Base-by-base conservation (phyloP, 176 grass and related monocot species). In the Hordeum marinum region DNA sequence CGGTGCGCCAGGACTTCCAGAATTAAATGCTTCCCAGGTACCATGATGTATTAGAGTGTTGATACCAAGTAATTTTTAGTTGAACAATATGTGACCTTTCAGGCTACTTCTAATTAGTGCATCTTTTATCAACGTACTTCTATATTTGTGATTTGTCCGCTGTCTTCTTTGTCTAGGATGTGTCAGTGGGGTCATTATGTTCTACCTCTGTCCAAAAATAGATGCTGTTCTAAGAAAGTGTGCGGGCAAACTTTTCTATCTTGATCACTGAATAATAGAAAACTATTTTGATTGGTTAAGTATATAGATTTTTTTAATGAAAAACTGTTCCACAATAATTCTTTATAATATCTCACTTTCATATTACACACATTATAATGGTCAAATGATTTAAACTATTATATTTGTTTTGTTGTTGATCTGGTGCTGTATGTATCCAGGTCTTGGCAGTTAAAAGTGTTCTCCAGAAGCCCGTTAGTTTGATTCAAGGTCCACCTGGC, bases 1-100 rank as follows among this genome's bases (percentile, higher is more conserved):
- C 83, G 97, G 94, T 86, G 97, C 97, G 31, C 97, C 97, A 73
- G 97, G 97, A 52, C 90, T 99, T 72, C 97, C 97, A 84, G 97
- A 99, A 82, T 79, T 99, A 86, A 99, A 99, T 94, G 97, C 97
- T 87, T 99, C 97, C 25, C 97, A 99, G 92, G 97, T 99, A 92
- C 7, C 40, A 55, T 62, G 4, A 31, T 82, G 21, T 81, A 12
- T 86, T 83, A 13, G 32, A 34, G 3, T 77, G 11, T 41, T 32
- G 27, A 13, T 24, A 75, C 70, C 14, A 25, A 26, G 2, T 66
- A 14, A 7, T 77, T 78, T 1, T 46, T 52, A 10, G 21, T 76
- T 41, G 15, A 84, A 10, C 34, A 73, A 41, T 39, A 25, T 86
- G 35, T 23, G 42, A 46, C 1, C 11, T 85, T 5, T 86, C 26